phyloP scores from a whole-genome alignment of 768 basidiomycete genomes.

The Termitomyces sp. region DNA sequence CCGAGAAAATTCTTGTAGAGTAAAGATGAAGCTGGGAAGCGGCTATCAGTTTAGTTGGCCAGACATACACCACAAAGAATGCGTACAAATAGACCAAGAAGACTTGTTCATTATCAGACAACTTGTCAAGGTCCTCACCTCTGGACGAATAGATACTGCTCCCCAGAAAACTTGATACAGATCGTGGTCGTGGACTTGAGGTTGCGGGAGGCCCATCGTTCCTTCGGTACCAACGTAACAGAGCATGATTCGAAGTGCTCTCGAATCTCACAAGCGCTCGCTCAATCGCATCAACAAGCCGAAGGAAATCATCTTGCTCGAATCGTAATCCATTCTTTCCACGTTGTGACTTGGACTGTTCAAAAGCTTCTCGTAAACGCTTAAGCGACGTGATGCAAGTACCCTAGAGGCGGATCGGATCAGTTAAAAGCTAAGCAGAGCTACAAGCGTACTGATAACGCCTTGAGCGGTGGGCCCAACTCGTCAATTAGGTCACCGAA shows the following conservation, averaged over 20 bases:
- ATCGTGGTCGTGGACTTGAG: conserved; percentile 13
- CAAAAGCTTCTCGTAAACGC: conserved; percentile 61
- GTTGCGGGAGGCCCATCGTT: conserved; percentile 27
- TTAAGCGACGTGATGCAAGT: conserved; percentile 57
- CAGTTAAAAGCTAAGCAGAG: neutral
- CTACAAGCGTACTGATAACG: conserved; percentile 54
- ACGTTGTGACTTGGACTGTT: conserved; percentile 31
- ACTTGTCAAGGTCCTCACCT: conserved; percentile 29
- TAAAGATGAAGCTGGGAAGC: conserved; percentile 83
- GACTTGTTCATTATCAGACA: conserved; percentile 70
- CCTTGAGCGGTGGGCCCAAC: conserved; percentile 69
- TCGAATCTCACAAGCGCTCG: conserved; percentile 70
- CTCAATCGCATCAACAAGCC: conserved; percentile 61
- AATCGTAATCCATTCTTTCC: conserved; percentile 25
- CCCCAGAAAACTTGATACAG: conserved; percentile 14
- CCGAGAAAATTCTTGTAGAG: conserved; percentile 86
- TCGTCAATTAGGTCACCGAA: conserved; percentile 80
- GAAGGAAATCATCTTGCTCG: conserved; percentile 55
- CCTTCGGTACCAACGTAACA: conserved; percentile 66
- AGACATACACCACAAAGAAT: neutral
- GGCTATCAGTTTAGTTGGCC: neutral
- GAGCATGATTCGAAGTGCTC: conserved; percentile 77
- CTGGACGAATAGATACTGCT: conserved; percentile 9
- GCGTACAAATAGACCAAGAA: conserved; percentile 90
- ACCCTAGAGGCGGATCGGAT: conserved; percentile 30